Conservation (phyloP, 2,329 filamentous ascomycete genomes). For the Penicillium sp. region DNA sequence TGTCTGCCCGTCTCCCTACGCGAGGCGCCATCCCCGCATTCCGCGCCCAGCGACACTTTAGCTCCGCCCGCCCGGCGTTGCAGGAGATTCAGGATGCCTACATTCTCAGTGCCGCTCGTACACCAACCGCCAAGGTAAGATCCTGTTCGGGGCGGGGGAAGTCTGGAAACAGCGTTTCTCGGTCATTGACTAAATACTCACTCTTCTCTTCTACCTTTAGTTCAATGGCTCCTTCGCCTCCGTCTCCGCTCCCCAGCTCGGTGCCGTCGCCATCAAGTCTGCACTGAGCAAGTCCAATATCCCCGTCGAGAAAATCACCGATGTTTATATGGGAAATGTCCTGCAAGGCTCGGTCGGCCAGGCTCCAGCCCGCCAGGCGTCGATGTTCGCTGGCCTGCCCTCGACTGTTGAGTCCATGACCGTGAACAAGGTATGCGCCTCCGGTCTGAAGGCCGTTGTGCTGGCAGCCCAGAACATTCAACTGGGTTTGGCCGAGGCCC, state of each 20-base stretch:
- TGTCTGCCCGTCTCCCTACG: constrained; percentile 35
- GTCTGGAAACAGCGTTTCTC: neutral
- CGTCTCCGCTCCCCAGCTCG: constrained; percentile 84
- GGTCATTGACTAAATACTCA: constrained; percentile 2
- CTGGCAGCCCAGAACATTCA: constrained; percentile 94
- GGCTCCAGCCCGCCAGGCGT: constrained; percentile 86
- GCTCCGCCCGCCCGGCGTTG: constrained; percentile 50
- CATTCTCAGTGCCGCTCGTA: constrained; percentile 86
- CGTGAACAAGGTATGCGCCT: constrained; percentile 98
- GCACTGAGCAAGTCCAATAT: constrained; percentile 85
- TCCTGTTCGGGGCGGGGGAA: too few species aligned
- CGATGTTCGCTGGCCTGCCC: constrained; percentile 83
- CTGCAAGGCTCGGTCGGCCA: constrained; percentile 83
- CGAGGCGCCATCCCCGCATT: constrained; percentile 47
- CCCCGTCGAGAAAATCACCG: constrained; percentile 77
- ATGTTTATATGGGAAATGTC: constrained; percentile 98
- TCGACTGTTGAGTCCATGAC: constrained; percentile 83
- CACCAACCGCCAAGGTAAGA: constrained; percentile 81
- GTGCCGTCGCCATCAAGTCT: constrained; percentile 87
- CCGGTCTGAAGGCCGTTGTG: constrained; percentile 87
- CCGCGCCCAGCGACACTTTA: constrained; percentile 56
- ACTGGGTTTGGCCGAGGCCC: constrained; percentile 82
- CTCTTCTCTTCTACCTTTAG: constrained; percentile 50
- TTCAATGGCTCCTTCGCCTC: constrained; percentile 91
- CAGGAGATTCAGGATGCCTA: constrained; percentile 87